These are phyloP conservation scores for Penicillium flavigenum DNA, from an alignment of 495 filamentous ascomycete genomes.

Conservation along the genomic window DNA sequence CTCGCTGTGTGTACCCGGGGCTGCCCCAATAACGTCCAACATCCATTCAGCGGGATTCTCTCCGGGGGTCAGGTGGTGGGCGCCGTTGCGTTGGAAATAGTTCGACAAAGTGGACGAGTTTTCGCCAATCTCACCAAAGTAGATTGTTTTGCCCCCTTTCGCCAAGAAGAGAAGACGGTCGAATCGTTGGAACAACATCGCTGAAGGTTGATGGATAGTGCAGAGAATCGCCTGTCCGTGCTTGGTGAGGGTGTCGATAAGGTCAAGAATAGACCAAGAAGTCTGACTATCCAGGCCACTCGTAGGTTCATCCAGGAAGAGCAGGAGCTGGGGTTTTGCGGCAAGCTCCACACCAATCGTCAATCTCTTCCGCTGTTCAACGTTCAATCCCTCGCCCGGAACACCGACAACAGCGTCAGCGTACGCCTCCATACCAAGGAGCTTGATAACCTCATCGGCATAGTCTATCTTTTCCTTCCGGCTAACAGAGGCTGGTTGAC, in stretches of 20 bases:
- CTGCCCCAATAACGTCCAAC: slow-evolving; percentile 66
- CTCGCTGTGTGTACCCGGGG: background rate
- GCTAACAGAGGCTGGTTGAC: slow-evolving; percentile 59
- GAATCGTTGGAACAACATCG: slow-evolving; percentile 81
- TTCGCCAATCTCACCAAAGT: slow-evolving; percentile 81
- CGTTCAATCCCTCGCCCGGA: slow-evolving; percentile 54
- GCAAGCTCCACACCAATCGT: slow-evolving; percentile 90
- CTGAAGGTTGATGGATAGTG: slow-evolving; percentile 85
- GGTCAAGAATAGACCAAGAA: slow-evolving; percentile 74
- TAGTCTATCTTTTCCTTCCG: slow-evolving; percentile 37
- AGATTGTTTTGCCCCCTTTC: slow-evolving; percentile 62
- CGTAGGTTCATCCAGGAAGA: slow-evolving; percentile 90
- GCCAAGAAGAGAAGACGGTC: slow-evolving; percentile 74
- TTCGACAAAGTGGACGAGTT: slow-evolving; percentile 63
- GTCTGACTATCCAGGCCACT: slow-evolving; percentile 82
- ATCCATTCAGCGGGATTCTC: slow-evolving; percentile 83
- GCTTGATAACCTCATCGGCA: background rate
- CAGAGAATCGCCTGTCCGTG: slow-evolving; percentile 78
- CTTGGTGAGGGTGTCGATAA: slow-evolving; percentile 70
- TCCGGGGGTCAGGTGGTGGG: slow-evolving; percentile 23
- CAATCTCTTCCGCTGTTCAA: slow-evolving; percentile 83
- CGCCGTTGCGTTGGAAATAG: slow-evolving; percentile 62
- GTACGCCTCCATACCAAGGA: background rate
- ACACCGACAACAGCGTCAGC: slow-evolving; percentile 9
- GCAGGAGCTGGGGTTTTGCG: slow-evolving; percentile 76